phyloP scores from a whole-genome alignment of 2,329 filamentous ascomycete species.

The Colletotrichum sp. region DNA sequence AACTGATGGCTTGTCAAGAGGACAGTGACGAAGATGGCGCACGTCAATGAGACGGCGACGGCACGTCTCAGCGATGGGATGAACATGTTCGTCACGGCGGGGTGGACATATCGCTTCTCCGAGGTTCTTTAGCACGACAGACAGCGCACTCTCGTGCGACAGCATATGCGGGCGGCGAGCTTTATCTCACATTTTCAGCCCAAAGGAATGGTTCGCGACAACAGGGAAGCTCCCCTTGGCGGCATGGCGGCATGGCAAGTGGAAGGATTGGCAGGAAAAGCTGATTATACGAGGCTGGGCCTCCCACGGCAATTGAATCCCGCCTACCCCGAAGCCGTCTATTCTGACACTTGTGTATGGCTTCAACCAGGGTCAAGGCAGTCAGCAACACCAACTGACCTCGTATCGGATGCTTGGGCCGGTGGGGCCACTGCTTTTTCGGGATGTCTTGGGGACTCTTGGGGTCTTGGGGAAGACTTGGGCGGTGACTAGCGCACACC shows the following conservation, averaged over 20 bases:
- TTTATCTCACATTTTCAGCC: not conserved
- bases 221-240: not conserved
- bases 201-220: not conserved
- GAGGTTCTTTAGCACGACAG: not conserved
- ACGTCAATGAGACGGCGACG: not conserved
- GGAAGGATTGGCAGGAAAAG: not conserved
- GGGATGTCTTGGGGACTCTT: slow-evolving; percentile 4
- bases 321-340: not conserved
- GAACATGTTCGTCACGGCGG: not conserved
- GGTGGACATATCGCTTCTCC: not conserved
- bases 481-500: not conserved
- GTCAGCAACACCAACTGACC: not conserved
- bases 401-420: slow-evolving; percentile 5
- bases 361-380: not conserved
- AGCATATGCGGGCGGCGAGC: not conserved
- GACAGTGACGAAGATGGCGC: not conserved
- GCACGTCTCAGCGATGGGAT: slow-evolving; percentile 1
- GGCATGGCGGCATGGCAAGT: not conserved
- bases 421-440: not conserved
- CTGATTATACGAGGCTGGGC: not conserved
- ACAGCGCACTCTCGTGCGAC: not conserved
- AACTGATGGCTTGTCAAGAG: not conserved
- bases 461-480: slow-evolving; percentile 2
- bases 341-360: not conserved
- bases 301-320: not conserved